phyloP scores from a whole-genome alignment of 176 grass and related monocot genomes.

The Eleusine coracana region DNA sequence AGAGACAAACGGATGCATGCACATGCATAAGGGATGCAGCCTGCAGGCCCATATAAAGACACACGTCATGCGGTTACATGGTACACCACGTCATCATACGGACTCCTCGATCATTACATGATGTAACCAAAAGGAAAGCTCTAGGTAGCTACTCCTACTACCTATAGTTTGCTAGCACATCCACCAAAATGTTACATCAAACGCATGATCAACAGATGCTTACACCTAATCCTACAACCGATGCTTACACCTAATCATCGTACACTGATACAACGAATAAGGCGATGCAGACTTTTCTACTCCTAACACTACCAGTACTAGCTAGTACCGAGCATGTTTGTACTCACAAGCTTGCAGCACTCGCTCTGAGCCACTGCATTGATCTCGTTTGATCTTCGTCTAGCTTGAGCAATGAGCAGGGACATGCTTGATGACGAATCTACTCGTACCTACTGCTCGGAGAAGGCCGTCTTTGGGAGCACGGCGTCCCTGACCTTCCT shows the following conservation, averaged over 20 bases:
- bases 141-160: neutral
- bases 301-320: neutral
- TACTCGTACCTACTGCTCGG: neutral
- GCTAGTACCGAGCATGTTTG: neutral
- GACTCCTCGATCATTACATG: neutral
- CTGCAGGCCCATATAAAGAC: neutral
- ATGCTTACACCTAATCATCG: neutral
- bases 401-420: neutral
- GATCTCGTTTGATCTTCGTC: neutral
- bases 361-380: neutral
- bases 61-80: neutral
- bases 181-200: slow-evolving; percentile 21
- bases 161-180: neutral
- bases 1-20: slow-evolving; percentile 5
- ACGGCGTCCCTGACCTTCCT: slow-evolving; percentile 56
- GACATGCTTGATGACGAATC: neutral
- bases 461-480: slow-evolving; percentile 56
- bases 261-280: neutral
- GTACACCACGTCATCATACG: neutral
- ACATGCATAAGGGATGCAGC: neutral
- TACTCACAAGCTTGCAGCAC: neutral
- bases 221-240: too few species aligned
- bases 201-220: neutral
- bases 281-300: neutral
- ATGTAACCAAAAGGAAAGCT: neutral